Evolutionary conservation across 1,139 yeast genomes (phyloP).

Genomic region (Yamadazyma triangularis): DNA sequence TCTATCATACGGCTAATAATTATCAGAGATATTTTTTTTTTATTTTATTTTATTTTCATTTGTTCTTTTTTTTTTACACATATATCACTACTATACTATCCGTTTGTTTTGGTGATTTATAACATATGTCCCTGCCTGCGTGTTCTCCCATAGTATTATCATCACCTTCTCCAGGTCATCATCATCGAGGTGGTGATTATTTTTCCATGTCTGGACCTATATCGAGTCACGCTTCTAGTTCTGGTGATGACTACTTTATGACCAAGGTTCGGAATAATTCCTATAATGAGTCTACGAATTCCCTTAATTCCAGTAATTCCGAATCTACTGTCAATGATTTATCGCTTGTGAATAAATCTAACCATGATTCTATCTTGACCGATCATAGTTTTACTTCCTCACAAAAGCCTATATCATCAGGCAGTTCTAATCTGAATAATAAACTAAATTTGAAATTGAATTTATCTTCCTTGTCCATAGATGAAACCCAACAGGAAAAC

Average conservation of each 20-base stretch:
- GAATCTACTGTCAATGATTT: conserved; percentile 16
- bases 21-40: too few relatives aligned
- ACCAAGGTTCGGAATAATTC: conserved; percentile 2
- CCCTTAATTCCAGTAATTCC: conserved; percentile 16
- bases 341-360: too few relatives aligned
- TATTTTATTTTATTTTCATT: too few relatives aligned
- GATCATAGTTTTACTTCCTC: too few relatives aligned
- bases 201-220: conserved; percentile 2
- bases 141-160: conserved; percentile 5
- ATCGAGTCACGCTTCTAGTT: not conserved
- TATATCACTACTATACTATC: too few relatives aligned
- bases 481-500: not conserved
- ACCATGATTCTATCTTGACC: too few relatives aligned
- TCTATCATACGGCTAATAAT: too few relatives aligned
- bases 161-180: conserved; percentile 1
- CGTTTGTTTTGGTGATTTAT: too few relatives aligned
- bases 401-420: too few relatives aligned
- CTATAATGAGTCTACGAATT: conserved; percentile 15
- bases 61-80: too few relatives aligned
- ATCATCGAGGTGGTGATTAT: conserved; percentile 3
- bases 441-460: too few relatives aligned
- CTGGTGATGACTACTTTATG: conserved; percentile 3
- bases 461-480: not conserved
- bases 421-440: too few relatives aligned
- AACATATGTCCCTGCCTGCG: conserved; percentile 7